Percentiles rank a stretch among this genome's conserved stretches.
phyloP scores from a whole-genome alignment of 2,329 filamentous ascomycete species.

The Magnaporthiopsis rhizophila region DNA sequence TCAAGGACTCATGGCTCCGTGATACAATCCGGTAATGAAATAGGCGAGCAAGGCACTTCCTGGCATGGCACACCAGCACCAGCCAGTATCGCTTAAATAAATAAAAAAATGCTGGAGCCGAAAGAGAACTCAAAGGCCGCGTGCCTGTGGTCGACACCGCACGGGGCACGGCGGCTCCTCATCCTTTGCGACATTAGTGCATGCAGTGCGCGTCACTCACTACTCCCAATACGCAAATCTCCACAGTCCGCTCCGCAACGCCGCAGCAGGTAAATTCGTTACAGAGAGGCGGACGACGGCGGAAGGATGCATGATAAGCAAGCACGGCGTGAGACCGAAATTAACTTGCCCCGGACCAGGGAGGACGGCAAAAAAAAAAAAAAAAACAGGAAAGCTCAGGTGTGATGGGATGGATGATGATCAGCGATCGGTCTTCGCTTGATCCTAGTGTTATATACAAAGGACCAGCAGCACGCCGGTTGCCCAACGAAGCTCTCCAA shows the following conservation, averaged over 20 bases:
- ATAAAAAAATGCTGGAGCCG: too few relatives aligned
- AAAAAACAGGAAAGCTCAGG: not conserved
- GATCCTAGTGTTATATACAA: too few relatives aligned
- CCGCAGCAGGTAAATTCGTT: not conserved
- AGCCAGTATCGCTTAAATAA: too few relatives aligned
- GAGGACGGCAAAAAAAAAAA: not conserved
- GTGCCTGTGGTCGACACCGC: not conserved
- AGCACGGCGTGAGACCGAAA: not conserved
- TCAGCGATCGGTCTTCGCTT: too few relatives aligned
- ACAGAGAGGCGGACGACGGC: not conserved
- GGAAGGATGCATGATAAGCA: not conserved
- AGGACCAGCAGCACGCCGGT: not conserved
- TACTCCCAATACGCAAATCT: not conserved
- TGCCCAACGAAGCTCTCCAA: slow-evolving; percentile 5
- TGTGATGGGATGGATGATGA: too few relatives aligned
- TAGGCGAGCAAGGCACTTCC: not conserved
- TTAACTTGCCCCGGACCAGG: not conserved
- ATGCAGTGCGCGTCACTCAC: not conserved
- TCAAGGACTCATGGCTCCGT: not conserved
- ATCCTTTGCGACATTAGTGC: not conserved
- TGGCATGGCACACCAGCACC: not conserved
- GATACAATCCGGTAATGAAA: not conserved
- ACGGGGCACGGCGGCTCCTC: not conserved
- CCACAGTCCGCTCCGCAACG: not conserved
- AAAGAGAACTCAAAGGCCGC: too few relatives aligned